Evolutionary conservation across 768 basidiomycete species (phyloP), one percentile per base, ranked within the genome.

Genomic region (Leccinellum rugosiceps): DNA sequence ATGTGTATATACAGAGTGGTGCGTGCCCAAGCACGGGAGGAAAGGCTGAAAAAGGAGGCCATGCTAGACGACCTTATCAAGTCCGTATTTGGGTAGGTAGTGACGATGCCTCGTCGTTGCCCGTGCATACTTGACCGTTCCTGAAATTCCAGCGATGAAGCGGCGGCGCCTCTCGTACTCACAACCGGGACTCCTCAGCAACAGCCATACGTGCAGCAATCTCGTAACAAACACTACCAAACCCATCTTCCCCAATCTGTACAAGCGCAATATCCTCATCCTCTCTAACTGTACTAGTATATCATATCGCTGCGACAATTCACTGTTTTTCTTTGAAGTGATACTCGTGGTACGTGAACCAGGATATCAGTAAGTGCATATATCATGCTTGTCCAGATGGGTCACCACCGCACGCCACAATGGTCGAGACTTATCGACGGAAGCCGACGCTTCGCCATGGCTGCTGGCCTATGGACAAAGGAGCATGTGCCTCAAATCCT

Each of bases 31-130:
- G 67, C 78, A 53, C 76, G 77, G 60, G 75, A 71, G 54, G 82
- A 84, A 71, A 78, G 76, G 56, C 73, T 83, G 51, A 78, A 79
- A 54, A 90, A 89, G 64, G 88, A 90, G 50, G 70, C 62, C n/a
- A 76, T 80, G 58, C 63, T 90, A 49, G 84, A 89, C 63, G 75
- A 76, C 38, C 65, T 85, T 14, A 68, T 86, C 58, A 71, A 76
- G 50, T 68, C 63, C 3, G 67, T 72, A 50, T 85, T 85, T 69
- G 83, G 84, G 84, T 83, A 59, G 74, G 75, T 65, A 41, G 50
- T 53, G 2, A 7, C 10, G 57, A 69, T 56, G 21, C 28, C 7
- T 8, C 14, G 28, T 30, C 13, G 4, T 41, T 44, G 17, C 9
- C 31, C 11, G 41, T 34, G 30, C 26, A n/a, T 9, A 25, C 48